phyloP scores from a whole-genome alignment of 805 yeast genomes.

The Schizosaccharomyces japonicus region DNA sequence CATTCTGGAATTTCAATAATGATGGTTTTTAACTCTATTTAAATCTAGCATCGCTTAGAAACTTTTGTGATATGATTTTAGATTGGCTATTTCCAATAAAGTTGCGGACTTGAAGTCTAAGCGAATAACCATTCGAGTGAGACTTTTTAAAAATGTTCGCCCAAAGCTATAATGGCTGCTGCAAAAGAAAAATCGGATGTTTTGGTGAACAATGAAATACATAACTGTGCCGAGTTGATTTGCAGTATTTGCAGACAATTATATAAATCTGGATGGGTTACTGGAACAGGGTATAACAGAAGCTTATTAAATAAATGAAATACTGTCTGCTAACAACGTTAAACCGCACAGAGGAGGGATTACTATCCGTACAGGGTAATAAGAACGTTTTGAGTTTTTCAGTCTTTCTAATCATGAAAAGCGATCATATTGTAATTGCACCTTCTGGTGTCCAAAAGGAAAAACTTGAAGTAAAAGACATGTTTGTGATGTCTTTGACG shows the following conservation, averaged over 20 bases:
- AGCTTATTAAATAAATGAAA: too few species aligned
- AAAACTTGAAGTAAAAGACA: conserved; percentile 52
- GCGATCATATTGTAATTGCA: conserved; percentile 43
- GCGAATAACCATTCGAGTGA: too few species aligned
- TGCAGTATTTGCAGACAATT: conserved; percentile 59
- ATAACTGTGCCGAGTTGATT: conserved; percentile 24
- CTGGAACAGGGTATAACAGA: conserved; percentile 74
- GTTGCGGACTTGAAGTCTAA: too few species aligned
- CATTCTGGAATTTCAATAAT: too few species aligned
- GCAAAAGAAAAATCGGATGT: neutral
- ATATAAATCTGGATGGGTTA: conserved; percentile 68
- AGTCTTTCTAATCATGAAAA: conserved; percentile 1
- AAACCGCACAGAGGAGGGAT: conserved; percentile 45
- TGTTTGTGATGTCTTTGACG: conserved; percentile 34
- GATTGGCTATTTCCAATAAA: too few species aligned
- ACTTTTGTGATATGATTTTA: too few species aligned
- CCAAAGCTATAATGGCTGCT: too few species aligned
- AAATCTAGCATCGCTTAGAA: too few species aligned
- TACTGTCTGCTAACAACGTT: neutral
- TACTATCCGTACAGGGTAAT: conserved; percentile 31
- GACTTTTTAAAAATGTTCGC: too few species aligned
- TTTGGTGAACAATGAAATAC: neutral
- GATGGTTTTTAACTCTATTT: too few species aligned
- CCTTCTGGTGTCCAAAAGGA: conserved; percentile 96
- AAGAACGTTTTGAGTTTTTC: neutral